Evolutionary conservation across 345 rosid genomes (phyloP), one percentile per base, ranked within the genome.

Genomic region (Carallia pectinifolia): DNA sequence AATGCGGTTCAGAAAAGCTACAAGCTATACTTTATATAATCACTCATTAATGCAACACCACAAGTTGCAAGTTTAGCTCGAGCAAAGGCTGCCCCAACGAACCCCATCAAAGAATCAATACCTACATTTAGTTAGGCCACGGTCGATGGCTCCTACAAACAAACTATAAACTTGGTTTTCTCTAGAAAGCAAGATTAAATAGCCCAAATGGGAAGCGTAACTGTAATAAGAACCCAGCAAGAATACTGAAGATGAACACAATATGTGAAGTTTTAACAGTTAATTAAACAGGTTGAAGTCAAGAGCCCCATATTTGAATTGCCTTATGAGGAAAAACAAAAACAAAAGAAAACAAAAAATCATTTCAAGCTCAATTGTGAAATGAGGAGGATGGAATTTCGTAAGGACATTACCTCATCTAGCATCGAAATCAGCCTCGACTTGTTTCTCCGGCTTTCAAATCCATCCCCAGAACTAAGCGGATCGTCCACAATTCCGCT

Each of bases 351-450:
- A 38, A 10, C 0, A 44, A 44, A 3, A 44, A 3, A 13, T 0
- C 50, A 6, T 0, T 18, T 23, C 6, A 23, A 59, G 65, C 44
- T 48, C 30, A 10, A 53, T 34, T 7, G 62, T 44, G 23, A 48
- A 36, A 37, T 16, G 33, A 55, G 1, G 33, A 56, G 18, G 60
- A 44, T 13, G 16, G 34, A 7, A 44, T 15, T 23, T 27, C n/a
- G 1, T 6, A 60, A 54, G 66, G 34, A 4, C 31, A 54, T 70
- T 81, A 93, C 98, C 98, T 93, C 97, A 58, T 93, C 95, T 6
- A 93, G 91, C 96, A 93, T 80, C 37, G 90, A 86, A 56, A 91
- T 83, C 18, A 93, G 87, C 74, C 87, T 85, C 0, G 98, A 89
- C 78, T 91, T 91, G 70, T 85, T 89, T 76, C 89, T 76, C 13